Evolutionary conservation across 2,329 filamentous ascomycete genomes (phyloP), one percentile per base, ranked within the genome.

Genomic region (Thermothelomyces thermophilus): DNA sequence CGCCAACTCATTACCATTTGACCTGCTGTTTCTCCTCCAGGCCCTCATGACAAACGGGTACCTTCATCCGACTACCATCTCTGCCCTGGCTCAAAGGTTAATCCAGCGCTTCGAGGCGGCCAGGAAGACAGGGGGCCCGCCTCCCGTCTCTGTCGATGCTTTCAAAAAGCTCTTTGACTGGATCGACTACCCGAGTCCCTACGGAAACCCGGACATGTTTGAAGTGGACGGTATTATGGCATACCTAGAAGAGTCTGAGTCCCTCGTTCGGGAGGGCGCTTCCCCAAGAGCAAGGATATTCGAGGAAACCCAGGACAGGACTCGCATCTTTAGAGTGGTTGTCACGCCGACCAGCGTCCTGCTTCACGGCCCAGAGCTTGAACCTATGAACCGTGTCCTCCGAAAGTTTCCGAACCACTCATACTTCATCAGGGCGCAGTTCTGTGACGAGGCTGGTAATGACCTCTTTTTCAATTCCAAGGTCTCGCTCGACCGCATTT

Each of bases 361-460:
- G 17, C 69, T 86, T 0, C 68, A 72, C 7, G 83, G 83, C 0
- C 83, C 83, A 0, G 81, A 84, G 43, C 68, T 77, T 0, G 86
- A 88, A 61, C 77, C 77, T 6, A 83, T 80, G 51, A 90, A 90
- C 60, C 73, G 84, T 4, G 79, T 90, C 3, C 68, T 90, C 14
- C 77, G 86, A n/a, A 79, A 79, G 55, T 87, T 82, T 55, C 64
- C 73, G 0, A 59, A 75, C 0, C 71, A 82, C 1, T 78, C 86
- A 40, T 73, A 76, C 57, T 90, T 90, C 57, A 61, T 87, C 0
- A 76, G 87, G 0, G 84, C 90, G 0, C 75, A 80, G 6, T 90
- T 93, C 58, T 74, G 74, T 26, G 87, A 93, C 41, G 87, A 94
- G 62, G 78, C 86, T 59, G 84, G 84, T 0, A 72, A 81, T 20